Base-by-base conservation (phyloP, 2,329 filamentous ascomycete genomes). In the Monosporascus sp. region DNA sequence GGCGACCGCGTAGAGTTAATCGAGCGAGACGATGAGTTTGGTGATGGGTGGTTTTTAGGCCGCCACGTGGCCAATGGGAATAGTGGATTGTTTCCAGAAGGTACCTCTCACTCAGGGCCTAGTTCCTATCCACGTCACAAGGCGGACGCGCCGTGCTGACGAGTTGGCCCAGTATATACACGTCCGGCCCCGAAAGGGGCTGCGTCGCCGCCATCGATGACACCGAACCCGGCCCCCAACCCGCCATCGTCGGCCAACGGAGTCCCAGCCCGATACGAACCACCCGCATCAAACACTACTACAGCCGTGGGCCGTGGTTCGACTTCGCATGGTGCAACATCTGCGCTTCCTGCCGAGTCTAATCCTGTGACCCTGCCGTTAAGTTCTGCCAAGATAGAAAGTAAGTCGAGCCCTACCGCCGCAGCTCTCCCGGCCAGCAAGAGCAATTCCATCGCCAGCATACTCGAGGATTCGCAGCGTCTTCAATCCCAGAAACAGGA, bases 11-110 rank as follows among this genome's bases (percentile, higher is more conserved):
- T 95, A 57, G 87, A 93, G 74, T 75, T 95, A 57, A 83, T 93
- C 59, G 89, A 94, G 73, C 82, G 89, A 64, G 89, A 94, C 68
- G 89, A 94, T 69, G 89, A 94, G 68, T 95, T 94, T 69, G 88
- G 88, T 56, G 89, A 95, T 70, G 89, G 90, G 51, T 92, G 88
- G 89, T 95, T 89, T 67, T 70, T 93, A 64, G 89, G 85, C 56
- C 83, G 83, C 65, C 89, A 93, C 71, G 72, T 90, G 61, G 77
- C 81, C 60, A 91, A 86, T 69, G 83, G 82, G 56, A 86, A 86
- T 65, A 90, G 81, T 60, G 89, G 89, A 52, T 80, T 94, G 52
- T 94, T 94, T 65, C 89, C 89, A 22, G 88, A 93, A 82, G 88
- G 89, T 91, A 70, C 8, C 27, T 27, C 27, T 27, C 27, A 27